Conservation (phyloP, 805 yeast species). For the Wickerhamiella hasegawae region DNA sequence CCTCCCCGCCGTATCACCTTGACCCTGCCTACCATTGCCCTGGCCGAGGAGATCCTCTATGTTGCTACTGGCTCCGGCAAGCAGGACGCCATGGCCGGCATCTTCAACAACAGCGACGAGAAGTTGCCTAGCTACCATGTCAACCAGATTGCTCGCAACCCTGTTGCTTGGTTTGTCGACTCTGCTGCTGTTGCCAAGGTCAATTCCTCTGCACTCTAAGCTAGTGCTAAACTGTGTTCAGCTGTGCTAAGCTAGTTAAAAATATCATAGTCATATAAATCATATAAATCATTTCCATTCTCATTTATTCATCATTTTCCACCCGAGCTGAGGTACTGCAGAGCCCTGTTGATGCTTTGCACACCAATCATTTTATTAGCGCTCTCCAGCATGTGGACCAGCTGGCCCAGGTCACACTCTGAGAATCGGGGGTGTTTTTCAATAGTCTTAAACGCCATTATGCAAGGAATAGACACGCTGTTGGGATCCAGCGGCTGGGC, state of each 20-base stretch:
- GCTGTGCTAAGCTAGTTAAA: background rate
- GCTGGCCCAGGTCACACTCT: slow-evolving; percentile 13
- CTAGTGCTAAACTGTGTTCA: background rate
- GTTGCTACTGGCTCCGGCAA: slow-evolving; percentile 85
- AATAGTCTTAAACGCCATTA: slow-evolving; percentile 70
- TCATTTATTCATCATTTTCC: background rate
- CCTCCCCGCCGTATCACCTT: slow-evolving; percentile 82
- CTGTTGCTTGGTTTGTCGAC: slow-evolving; percentile 72
- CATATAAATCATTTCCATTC: no score
- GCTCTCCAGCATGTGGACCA: slow-evolving; percentile 12
- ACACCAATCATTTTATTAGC: slow-evolving; percentile 14
- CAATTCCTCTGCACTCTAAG: background rate
- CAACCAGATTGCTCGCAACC: slow-evolving; percentile 33
- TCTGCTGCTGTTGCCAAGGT: slow-evolving; percentile 47
- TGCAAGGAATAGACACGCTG: slow-evolving; percentile 46
- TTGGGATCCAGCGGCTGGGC: slow-evolving; percentile 15
- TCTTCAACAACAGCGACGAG: slow-evolving; percentile 34
- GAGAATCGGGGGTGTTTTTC: slow-evolving; percentile 37
- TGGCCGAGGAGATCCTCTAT: slow-evolving; percentile 45
- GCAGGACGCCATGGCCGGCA: slow-evolving; percentile 51
- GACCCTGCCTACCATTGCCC: slow-evolving; percentile 59
- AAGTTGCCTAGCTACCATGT: slow-evolving; percentile 56
- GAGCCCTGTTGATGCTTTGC: slow-evolving; percentile 16
- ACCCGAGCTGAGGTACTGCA: slow-evolving; percentile 13
- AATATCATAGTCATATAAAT: no score